phyloP scores from a whole-genome alignment of 345 rosid species.

The Hevea brasiliensis region DNA sequence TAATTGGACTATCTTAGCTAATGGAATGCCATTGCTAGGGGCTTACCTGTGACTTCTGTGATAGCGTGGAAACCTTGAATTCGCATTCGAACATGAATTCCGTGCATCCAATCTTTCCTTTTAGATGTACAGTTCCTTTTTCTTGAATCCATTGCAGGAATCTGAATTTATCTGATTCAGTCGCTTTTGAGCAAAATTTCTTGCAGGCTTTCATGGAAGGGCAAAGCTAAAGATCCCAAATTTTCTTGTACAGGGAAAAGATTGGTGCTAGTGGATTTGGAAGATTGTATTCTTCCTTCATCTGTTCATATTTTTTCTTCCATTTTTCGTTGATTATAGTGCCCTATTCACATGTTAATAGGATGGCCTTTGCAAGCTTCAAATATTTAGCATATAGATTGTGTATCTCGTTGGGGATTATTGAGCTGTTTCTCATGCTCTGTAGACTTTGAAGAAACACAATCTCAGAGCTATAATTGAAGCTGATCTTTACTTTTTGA shows the following conservation, averaged over 20 bases:
- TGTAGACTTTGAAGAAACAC: conserved; percentile 9
- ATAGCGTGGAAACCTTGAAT: background rate
- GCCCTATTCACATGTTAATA: background rate
- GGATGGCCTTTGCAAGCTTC: conserved; percentile 1
- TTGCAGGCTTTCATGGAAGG: conserved; percentile 10
- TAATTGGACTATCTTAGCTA: background rate
- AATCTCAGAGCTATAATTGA: background rate
- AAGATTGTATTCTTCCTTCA: conserved; percentile 6
- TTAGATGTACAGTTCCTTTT: conserved; percentile 30
- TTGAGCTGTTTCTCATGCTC: background rate
- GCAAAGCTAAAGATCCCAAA: background rate
- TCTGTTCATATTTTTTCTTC: conserved; percentile 16
- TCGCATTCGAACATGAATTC: background rate
- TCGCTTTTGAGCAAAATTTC: conserved; percentile 9
- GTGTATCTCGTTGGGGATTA: conserved; percentile 1
- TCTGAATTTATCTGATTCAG: conserved; percentile 6
- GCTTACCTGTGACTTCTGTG: background rate
- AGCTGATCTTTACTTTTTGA: background rate
- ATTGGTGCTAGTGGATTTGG: conserved; percentile 10
- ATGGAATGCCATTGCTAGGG: background rate
- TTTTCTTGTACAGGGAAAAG: conserved; percentile 14
- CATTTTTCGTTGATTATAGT: conserved; percentile 13
- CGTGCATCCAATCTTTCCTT: conserved; percentile 7
- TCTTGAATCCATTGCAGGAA: conserved; percentile 13
- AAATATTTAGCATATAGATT: conserved; percentile 12